Evolutionary conservation across 768 basidiomycete species (phyloP), one percentile per base, ranked within the genome.

Genomic region (Collybia mongolica): DNA sequence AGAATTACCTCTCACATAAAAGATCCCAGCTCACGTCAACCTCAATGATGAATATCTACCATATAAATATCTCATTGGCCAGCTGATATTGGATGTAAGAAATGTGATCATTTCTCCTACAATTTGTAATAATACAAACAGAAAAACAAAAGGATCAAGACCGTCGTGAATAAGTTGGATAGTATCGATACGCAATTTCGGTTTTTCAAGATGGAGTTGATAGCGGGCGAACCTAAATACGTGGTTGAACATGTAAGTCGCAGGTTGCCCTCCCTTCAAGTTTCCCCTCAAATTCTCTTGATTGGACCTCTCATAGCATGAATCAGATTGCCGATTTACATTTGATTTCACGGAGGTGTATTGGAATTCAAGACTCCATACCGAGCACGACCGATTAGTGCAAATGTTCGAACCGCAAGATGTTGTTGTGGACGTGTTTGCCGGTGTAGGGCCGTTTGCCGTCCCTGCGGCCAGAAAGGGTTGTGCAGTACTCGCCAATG

Each of bases 271-370:
- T 28, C 9, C 45, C 3, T 36, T 32, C 15, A 43, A 44, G 48
- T 4, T 14, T 11, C 23, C 6, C 19, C 35, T 48, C 52, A 28
- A 55, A 40, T 28, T 32, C 35, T 46, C 11, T 5, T 32, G 11
- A 26, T 26, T 32, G 11, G 11, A 3, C 2, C 32, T 14, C 3
- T 14, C 15, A 12, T 60, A 97, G 94, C 78, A 78, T 54, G 96
- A 99, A 73, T 82, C 86, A 6, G 80, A 83, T 58, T 98, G 94
- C 65, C 75, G 73, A 26, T 98, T 98, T 68, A 86, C 79, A 1
- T 98, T 99, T 60, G 94, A 99, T 65, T 99, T 98, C 63, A 85
- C 88, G 5, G 77, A 85, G 62, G 97, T 98, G 11, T 99, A 99
- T 68, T 99, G 95, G 95, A 99, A 99, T 72, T 96, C 95, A 14